phyloP scores from a whole-genome alignment of 768 basidiomycete species.

The Boletus vermiculosoides region DNA sequence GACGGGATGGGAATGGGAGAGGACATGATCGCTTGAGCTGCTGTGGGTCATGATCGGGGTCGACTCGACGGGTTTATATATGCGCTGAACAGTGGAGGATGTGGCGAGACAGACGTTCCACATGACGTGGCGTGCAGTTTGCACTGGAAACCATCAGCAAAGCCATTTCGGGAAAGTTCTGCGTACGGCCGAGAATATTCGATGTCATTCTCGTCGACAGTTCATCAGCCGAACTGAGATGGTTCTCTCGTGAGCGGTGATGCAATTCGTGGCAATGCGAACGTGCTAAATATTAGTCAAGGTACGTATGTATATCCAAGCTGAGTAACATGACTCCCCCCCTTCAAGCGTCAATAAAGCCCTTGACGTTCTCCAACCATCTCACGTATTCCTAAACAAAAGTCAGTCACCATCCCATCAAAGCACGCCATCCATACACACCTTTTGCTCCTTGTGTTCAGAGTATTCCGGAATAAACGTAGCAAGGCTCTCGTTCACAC shows the following conservation, averaged over 20 bases:
- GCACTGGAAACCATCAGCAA: not conserved
- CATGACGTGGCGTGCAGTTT: not conserved
- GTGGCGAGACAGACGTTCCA: not conserved
- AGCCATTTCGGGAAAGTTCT: not conserved
- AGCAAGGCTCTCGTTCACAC: conserved; percentile 79
- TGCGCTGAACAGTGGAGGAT: not conserved
- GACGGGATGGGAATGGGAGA: conserved; percentile 21
- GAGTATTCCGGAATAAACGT: conserved; percentile 87
- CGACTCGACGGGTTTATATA: conserved; percentile 1
- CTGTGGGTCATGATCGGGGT: not conserved
- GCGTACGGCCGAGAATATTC: conserved; percentile 16
- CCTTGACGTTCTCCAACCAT: conserved; percentile 83
- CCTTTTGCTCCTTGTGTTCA: conserved; percentile 91
- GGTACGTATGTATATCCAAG: not conserved
- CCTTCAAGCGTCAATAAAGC: conserved; percentile 70
- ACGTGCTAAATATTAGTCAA: conserved; percentile 8
- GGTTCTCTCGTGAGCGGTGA: conserved; percentile 20
- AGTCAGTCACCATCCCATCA: conserved; percentile 7
- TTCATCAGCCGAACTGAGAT: not conserved
- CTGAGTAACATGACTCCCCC: not conserved
- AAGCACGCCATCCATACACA: conserved; percentile 28
- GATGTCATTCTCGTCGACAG: not conserved
- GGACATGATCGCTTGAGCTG: conserved; percentile 23
- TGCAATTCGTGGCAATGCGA: conserved; percentile 19
- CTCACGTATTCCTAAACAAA: conserved; percentile 77